Percentiles rank a stretch among this genome's conserved stretches.
Conservation (phyloP, 306 rosid genomes). For the Abrus precatorius region DNA sequence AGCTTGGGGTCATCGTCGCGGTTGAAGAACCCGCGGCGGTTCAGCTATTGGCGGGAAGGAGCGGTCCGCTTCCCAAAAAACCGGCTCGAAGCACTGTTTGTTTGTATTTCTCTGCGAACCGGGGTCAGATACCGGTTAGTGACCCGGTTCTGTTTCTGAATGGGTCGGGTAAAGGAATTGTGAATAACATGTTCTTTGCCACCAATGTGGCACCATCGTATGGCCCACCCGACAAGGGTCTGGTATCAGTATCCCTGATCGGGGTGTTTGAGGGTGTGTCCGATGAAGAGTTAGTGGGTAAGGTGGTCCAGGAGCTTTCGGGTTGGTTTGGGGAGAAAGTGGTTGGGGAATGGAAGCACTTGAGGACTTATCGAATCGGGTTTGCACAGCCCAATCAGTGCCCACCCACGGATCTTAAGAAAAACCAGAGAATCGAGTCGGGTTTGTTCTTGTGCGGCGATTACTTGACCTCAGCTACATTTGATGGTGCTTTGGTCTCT, state of each 20-base stretch:
- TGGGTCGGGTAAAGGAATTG: conserved; percentile 85
- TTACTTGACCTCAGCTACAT: conserved; percentile 79
- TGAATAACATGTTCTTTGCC: conserved; percentile 91
- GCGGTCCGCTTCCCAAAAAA: conserved; percentile 46
- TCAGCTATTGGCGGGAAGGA: conserved; percentile 55
- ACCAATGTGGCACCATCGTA: conserved; percentile 86
- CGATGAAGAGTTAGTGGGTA: conserved; percentile 59
- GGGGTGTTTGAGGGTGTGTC: conserved; percentile 59
- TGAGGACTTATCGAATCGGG: conserved; percentile 74
- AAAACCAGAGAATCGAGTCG: conserved; percentile 59
- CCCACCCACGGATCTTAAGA: conserved; percentile 70
- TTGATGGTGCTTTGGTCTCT: conserved; percentile 91
- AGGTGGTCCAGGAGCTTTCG: conserved; percentile 65
- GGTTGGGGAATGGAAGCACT: conserved; percentile 71
- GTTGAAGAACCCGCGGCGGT: conserved; percentile 74
- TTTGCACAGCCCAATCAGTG: conserved; percentile 90
- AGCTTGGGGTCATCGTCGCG: conserved; percentile 80
- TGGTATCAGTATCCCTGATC: conserved; percentile 74
- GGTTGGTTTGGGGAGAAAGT: conserved; percentile 69
- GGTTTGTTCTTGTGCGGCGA: conserved; percentile 86
- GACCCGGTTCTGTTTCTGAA: conserved; percentile 76
- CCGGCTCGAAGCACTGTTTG: conserved; percentile 83
- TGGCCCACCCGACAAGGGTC: conserved; percentile 69
- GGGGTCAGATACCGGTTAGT: conserved; percentile 54
- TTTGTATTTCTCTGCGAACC: conserved; percentile 65